phyloP scores from a whole-genome alignment of 345 rosid genomes.

The Fremontodendron californicum region DNA sequence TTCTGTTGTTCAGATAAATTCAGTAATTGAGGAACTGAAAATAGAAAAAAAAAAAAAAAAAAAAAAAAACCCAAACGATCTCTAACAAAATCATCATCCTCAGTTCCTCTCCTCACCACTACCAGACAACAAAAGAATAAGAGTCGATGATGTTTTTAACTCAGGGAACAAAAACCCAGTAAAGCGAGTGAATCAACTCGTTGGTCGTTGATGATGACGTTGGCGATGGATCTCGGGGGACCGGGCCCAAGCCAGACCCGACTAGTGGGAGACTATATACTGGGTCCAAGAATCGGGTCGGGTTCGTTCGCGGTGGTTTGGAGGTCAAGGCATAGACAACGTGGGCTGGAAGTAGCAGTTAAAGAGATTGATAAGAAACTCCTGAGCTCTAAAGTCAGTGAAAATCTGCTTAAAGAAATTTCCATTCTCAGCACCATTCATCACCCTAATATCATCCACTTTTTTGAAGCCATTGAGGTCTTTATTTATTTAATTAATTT shows the following conservation, averaged over 20 bases:
- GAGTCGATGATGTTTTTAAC: slow-evolving; percentile 5
- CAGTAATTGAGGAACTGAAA: background rate
- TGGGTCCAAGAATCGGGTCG: slow-evolving; percentile 68
- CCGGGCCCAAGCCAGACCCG: slow-evolving; percentile 22
- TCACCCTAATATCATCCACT: slow-evolving; percentile 63
- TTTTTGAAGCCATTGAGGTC: slow-evolving; percentile 54
- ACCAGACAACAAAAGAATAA: background rate
- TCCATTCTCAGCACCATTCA: slow-evolving; percentile 67
- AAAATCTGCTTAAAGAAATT: slow-evolving; percentile 67
- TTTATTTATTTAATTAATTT: background rate
- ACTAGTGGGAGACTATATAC: slow-evolving; percentile 58
- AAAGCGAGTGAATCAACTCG: slow-evolving; percentile 3
- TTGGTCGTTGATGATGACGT: slow-evolving; percentile 18
- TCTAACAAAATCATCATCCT: too few species aligned
- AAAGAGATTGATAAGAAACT: slow-evolving; percentile 75
- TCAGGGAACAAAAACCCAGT: background rate
- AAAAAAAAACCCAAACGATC: too few species aligned
- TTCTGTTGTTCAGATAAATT: background rate
- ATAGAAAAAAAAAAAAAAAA: background rate
- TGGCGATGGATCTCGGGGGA: slow-evolving; percentile 40
- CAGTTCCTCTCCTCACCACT: too few species aligned
- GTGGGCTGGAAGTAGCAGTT: slow-evolving; percentile 55
- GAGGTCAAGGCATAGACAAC: slow-evolving; percentile 50
- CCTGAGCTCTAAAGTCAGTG: slow-evolving; percentile 58
- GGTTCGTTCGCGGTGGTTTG: slow-evolving; percentile 82